These are phyloP conservation scores for Cyclanthera cordifolia DNA, from an alignment of 306 rosid species.

Conservation along the genomic window DNA sequence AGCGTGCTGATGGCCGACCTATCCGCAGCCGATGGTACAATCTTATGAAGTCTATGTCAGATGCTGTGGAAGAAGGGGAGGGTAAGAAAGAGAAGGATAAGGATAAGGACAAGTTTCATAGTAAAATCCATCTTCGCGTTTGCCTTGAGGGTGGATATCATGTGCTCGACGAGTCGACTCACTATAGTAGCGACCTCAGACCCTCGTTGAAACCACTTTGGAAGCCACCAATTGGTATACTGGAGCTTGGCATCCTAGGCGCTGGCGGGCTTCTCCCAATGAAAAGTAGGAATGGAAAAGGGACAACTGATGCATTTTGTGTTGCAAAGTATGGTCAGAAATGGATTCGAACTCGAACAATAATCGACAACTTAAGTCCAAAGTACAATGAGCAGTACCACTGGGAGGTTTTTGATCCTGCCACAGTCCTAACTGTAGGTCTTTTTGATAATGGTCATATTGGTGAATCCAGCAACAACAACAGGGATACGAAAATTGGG, in stretches of 20 bases:
- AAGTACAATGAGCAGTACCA: slow-evolving; percentile 86
- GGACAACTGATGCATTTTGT: slow-evolving; percentile 61
- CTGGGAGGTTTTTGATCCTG: slow-evolving; percentile 84
- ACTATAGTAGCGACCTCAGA: slow-evolving; percentile 80
- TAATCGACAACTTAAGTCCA: slow-evolving; percentile 48
- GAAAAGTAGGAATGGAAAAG: slow-evolving; percentile 61
- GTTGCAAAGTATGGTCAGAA: slow-evolving; percentile 87
- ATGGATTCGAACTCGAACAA: slow-evolving; percentile 89
- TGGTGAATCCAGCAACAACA: slow-evolving; percentile 43
- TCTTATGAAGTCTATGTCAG: slow-evolving; percentile 52
- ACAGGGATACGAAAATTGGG: slow-evolving; percentile 49
- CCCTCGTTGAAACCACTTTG: slow-evolving; percentile 60
- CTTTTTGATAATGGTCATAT: slow-evolving; percentile 63
- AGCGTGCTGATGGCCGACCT: slow-evolving; percentile 49
- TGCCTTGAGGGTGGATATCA: slow-evolving; percentile 93
- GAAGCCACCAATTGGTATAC: slow-evolving; percentile 64
- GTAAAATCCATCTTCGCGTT: slow-evolving; percentile 45
- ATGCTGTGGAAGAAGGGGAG: slow-evolving; percentile 49
- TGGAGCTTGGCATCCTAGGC: slow-evolving; percentile 74
- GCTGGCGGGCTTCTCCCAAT: slow-evolving; percentile 57
- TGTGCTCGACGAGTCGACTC: slow-evolving; percentile 80
- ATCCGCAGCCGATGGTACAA: slow-evolving; percentile 43
- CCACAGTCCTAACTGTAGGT: slow-evolving; percentile 82
- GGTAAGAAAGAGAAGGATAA: slow-evolving; percentile 40
- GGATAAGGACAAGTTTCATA: slow-evolving; percentile 37